Conservation (phyloP, 2,329 filamentous ascomycete species). For the Stagonosporopsis tanaceti region DNA sequence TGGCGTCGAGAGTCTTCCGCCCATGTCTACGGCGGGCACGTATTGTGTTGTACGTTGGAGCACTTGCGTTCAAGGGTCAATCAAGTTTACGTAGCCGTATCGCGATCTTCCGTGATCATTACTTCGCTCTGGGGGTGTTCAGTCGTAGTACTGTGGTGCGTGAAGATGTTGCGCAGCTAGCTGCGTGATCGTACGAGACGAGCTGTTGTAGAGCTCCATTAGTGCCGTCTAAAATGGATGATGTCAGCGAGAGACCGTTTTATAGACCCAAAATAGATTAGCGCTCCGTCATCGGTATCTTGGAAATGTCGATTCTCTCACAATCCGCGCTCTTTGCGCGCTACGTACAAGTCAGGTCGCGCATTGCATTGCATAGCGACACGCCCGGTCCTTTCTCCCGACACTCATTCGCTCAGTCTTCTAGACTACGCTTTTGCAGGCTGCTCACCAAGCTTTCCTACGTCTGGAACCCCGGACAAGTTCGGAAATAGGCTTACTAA, state of each 20-base stretch:
- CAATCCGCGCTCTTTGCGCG: constrained; percentile 14
- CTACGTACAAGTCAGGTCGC: constrained; percentile 10
- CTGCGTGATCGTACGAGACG: constrained; percentile 18
- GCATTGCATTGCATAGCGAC: constrained; percentile 8
- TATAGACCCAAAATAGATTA: constrained; percentile 19
- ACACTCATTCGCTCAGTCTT: constrained; percentile 18
- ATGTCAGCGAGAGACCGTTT: constrained; percentile 32
- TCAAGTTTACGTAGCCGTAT: background rate
- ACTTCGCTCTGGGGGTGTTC: background rate
- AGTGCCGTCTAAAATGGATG: constrained; percentile 26
- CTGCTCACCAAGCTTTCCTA: constrained; percentile 17
- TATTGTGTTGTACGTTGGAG: background rate
- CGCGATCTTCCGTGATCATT: background rate
- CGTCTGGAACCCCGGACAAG: constrained; percentile 13
- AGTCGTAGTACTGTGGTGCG: background rate
- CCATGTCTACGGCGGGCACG: constrained; percentile 45
- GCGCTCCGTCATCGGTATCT: constrained; percentile 34
- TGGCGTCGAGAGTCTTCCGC: constrained; percentile 56
- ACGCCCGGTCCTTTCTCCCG: constrained; percentile 1
- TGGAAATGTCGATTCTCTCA: constrained; percentile 18
- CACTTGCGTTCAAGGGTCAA: background rate
- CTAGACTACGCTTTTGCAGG: constrained; percentile 7
- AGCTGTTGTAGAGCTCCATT: constrained; percentile 15
- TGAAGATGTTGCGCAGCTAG: background rate
- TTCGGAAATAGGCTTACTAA: constrained; percentile 42